Conservation (phyloP, 108 stramenopile species). For the Parmales sp. region DNA sequence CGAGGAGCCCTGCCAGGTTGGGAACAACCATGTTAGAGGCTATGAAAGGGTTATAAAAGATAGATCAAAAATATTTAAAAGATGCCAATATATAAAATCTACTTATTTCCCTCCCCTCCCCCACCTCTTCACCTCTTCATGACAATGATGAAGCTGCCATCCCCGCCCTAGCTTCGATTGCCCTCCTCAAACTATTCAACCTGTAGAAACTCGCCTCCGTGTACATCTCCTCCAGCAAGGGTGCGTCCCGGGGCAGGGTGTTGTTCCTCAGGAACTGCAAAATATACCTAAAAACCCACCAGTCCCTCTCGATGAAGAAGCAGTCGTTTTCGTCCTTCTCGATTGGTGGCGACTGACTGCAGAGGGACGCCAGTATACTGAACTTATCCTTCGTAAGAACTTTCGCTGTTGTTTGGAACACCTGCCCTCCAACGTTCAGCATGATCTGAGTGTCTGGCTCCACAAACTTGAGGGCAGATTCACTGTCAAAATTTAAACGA, state of each 20-base stretch:
- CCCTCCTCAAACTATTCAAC: background rate
- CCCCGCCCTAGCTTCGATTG: background rate
- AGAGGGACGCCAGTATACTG: background rate
- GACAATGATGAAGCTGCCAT: too few relatives aligned
- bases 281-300: slow-evolving; percentile 11
- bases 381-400: slow-evolving; percentile 9
- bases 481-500: background rate
- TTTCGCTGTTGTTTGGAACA: slow-evolving; percentile 5
- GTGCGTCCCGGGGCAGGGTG: background rate
- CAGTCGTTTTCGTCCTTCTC: background rate
- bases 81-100: too few relatives aligned
- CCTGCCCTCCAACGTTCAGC: slow-evolving; percentile 10
- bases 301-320: slow-evolving; percentile 12
- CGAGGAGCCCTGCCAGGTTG: slow-evolving; percentile 81
- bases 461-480: background rate
- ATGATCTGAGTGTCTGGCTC: background rate
- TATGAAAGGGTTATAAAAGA: too few relatives aligned
- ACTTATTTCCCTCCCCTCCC: too few relatives aligned
- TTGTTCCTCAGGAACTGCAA: slow-evolving; percentile 9
- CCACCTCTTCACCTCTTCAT: too few relatives aligned
- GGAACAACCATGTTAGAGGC: slow-evolving; percentile 93
- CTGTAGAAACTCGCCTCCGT: slow-evolving; percentile 8
- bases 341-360: background rate
- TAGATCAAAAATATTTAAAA: too few relatives aligned
- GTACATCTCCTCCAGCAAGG: slow-evolving; percentile 8